Evolutionary conservation across 768 basidiomycete genomes (phyloP).

Genomic region (Lactarius sp.): DNA sequence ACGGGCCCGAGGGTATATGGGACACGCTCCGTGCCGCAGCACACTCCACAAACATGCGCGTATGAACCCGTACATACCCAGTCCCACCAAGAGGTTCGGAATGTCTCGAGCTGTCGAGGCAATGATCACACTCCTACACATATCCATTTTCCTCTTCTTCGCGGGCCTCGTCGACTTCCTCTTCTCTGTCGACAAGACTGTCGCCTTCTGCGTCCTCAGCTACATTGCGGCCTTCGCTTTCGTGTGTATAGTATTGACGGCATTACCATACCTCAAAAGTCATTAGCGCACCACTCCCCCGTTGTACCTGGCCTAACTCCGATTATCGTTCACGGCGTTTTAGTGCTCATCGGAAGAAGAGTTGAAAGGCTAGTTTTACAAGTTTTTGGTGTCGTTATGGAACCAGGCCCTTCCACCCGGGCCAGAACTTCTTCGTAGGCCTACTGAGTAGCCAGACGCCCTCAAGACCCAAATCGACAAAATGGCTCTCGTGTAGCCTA

Average conservation of each 20-base stretch:
- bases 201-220: constrained; percentile 10
- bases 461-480: neutral
- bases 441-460: neutral
- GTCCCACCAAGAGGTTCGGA: neutral
- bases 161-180: constrained; percentile 20
- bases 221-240: constrained; percentile 1
- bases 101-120: neutral
- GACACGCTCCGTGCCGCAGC: neutral
- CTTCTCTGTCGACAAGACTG: constrained; percentile 2
- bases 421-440: neutral
- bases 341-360: neutral
- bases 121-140: neutral
- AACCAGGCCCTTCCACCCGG: too few species aligned
- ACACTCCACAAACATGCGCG: neutral
- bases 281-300: neutral
- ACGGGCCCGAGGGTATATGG: neutral
- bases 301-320: neutral
- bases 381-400: neutral
- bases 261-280: neutral
- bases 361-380: neutral
- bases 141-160: constrained; percentile 13
- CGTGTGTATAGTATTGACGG: neutral
- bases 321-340: neutral
- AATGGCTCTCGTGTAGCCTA: neutral
- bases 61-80: neutral